These are phyloP conservation scores for Boletus albobrunnescens DNA, from an alignment of 1,284 basidiomycete genomes.

Conservation along the genomic window DNA sequence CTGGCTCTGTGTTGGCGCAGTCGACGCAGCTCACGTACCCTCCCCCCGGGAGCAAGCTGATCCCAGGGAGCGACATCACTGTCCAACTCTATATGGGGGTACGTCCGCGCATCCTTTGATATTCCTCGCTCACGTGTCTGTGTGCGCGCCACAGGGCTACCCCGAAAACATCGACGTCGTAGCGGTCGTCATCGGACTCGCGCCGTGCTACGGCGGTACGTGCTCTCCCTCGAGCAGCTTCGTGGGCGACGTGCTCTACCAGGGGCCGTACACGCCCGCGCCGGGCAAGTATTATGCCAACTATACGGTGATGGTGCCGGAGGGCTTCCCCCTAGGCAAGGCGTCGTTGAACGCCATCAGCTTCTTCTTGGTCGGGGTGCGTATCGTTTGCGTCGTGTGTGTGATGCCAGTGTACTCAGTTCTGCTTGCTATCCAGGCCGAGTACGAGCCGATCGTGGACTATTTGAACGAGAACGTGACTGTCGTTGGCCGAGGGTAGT, in stretches of 20 bases:
- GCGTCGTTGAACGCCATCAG: constrained; percentile 26
- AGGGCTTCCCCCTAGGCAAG: constrained; percentile 1
- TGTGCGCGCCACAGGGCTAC: constrained; percentile 11
- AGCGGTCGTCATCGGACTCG: constrained; percentile 27
- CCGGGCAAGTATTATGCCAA: constrained; percentile 8
- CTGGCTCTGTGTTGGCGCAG: constrained; percentile 19
- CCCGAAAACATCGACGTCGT: constrained; percentile 25
- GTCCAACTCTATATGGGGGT: constrained; percentile 27
- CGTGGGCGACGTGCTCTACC: constrained; percentile 24
- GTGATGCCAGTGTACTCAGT: too few relatives aligned
- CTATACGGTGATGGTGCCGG: constrained; percentile 23
- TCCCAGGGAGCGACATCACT: constrained; percentile 6
- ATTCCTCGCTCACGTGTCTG: too few relatives aligned
- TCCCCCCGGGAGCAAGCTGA: constrained; percentile 8
- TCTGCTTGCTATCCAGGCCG: too few relatives aligned
- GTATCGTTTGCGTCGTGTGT: constrained; percentile 1
- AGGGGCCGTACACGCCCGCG: constrained; percentile 17
- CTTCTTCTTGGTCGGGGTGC: constrained; percentile 29
- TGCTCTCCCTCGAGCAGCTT: constrained; percentile 16
- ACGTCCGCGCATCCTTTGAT: too few relatives aligned
- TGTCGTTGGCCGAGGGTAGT: too few relatives aligned
- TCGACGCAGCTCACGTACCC: constrained; percentile 13
- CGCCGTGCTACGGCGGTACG: constrained; percentile 9
- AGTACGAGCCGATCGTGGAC: constrained; percentile 16
- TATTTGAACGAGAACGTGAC: constrained; percentile 24